Evolutionary conservation across 805 yeast genomes (phyloP).

Genomic region (Cyberlindnera galapagoensis): DNA sequence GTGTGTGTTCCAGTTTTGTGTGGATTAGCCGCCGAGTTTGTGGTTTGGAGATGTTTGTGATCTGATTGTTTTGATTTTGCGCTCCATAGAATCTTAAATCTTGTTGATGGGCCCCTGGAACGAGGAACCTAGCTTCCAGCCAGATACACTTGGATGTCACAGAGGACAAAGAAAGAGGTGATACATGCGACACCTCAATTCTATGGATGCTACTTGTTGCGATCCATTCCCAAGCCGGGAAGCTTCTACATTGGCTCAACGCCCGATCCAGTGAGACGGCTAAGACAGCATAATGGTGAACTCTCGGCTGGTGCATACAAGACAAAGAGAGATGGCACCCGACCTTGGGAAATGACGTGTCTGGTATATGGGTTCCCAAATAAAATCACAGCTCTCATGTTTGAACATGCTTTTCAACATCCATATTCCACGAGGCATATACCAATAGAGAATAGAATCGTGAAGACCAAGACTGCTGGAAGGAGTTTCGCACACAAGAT

Average conservation of each 20-base stretch:
- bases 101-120: too few species aligned
- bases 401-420: conserved; percentile 86
- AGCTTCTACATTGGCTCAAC: conserved; percentile 79
- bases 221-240: conserved; percentile 48
- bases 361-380: conserved; percentile 69
- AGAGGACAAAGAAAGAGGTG: too few species aligned
- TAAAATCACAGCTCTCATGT: conserved; percentile 62
- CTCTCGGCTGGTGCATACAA: conserved; percentile 63
- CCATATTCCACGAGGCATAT: conserved; percentile 60
- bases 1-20: too few species aligned
- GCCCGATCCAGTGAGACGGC: conserved; percentile 61
- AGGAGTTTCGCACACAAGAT: conserved; percentile 39
- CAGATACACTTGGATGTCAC: too few species aligned
- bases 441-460: conserved; percentile 30
- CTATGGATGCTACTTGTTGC: conserved; percentile 68
- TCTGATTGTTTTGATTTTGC: neutral
- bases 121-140: too few species aligned
- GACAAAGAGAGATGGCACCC: conserved; percentile 46
- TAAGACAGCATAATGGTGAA: conserved; percentile 77
- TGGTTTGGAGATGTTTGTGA: neutral
- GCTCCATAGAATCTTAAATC: too few species aligned
- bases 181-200: conserved; percentile 38
- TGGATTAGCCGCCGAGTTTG: too few species aligned
- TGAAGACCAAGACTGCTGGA: conserved; percentile 31
- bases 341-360: conserved; percentile 72